Evolutionary conservation across 192 early-diverging fungal genomes (phyloP), one percentile per base, ranked within the genome.

Genomic region (Allomyces arbusculus): DNA sequence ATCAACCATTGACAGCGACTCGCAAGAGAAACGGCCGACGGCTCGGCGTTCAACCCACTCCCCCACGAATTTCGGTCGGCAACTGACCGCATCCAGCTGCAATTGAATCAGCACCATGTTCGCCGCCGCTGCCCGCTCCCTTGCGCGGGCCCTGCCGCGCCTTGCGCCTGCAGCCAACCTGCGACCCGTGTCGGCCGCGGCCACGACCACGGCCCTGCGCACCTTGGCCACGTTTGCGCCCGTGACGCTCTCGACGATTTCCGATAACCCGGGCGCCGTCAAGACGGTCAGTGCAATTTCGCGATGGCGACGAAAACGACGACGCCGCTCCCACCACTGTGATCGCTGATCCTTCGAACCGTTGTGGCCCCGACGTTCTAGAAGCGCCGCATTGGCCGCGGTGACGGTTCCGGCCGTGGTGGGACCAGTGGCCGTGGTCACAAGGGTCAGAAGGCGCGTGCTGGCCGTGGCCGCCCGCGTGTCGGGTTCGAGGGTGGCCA

Each of bases 401-500:
- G 89, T 50, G 82, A 85, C 24, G 88, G 89, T 66, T 91, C 87
- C 61, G 92, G 92, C 44, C 87, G 86, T 67, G 92, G 92, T 25
- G 86, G 89, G 67, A 97, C 91, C 23, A 82, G 87, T 64, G 95
- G 92, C 11, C 82, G 89, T 26, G 92, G 95, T 69, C 84, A 87
- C 64, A 95, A 95, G 76, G 95, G 95, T 65, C 91, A 86, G 71
- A 86, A 92, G 44, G 84, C 89, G 24, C 85, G 90, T 10, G 70
- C 83, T 9, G 82, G 86, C 65, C 90, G 88, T 63, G 74, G 82
- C 64, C 80, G 86, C 61, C 91, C 91, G 22, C 76, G 79, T 23
- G 88, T 86, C 3, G 89, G 84, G 23, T 97, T 91, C 69, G 91
- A 95, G 73, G 95, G 95, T 69, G 95, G 95, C 28, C 92, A 95